phyloP scores from a whole-genome alignment of 768 basidiomycete genomes.

The Panus rudis region DNA sequence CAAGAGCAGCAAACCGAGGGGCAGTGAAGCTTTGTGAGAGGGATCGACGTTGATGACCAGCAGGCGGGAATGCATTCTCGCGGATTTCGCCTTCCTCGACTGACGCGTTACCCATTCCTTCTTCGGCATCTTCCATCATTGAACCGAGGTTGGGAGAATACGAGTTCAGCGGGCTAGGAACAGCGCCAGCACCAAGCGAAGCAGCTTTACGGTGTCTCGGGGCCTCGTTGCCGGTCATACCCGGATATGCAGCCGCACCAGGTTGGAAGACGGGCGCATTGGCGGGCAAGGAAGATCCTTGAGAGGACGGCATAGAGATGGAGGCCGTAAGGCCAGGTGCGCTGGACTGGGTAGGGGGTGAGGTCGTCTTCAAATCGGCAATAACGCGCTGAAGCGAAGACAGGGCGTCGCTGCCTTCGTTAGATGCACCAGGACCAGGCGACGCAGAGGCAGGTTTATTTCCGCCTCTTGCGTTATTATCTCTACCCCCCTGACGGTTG shows the following conservation, averaged over 20 bases:
- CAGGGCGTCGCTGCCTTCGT: constrained; percentile 72
- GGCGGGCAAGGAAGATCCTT: constrained; percentile 47
- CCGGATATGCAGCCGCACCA: constrained; percentile 50
- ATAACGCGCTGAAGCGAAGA: constrained; percentile 91
- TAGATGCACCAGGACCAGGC: constrained; percentile 41
- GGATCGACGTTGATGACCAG: constrained; percentile 61
- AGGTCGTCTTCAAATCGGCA: constrained; percentile 84
- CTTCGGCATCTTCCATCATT: constrained; percentile 80
- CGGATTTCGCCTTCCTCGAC: constrained; percentile 78
- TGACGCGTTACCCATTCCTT: constrained; percentile 35
- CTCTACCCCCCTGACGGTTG: constrained; percentile 37
- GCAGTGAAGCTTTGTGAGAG: constrained; percentile 83
- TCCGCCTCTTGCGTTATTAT: constrained; percentile 16
- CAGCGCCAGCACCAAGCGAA: constrained; percentile 55
- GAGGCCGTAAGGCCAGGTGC: constrained; percentile 20
- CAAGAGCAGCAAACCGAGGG: constrained; percentile 81
- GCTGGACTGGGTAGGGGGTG: constrained; percentile 47
- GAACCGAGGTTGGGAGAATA: constrained; percentile 77
- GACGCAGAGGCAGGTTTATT: constrained; percentile 41
- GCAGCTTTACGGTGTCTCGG: constrained; percentile 77
- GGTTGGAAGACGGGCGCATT: constrained; percentile 76
- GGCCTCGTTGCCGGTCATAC: constrained; percentile 29
- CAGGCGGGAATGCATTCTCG: constrained; percentile 45
- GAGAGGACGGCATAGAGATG: constrained; percentile 35
- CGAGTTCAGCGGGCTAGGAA: constrained; percentile 56